phyloP scores from a whole-genome alignment of 805 yeast species.

The Hermanozyma aechmeae region DNA sequence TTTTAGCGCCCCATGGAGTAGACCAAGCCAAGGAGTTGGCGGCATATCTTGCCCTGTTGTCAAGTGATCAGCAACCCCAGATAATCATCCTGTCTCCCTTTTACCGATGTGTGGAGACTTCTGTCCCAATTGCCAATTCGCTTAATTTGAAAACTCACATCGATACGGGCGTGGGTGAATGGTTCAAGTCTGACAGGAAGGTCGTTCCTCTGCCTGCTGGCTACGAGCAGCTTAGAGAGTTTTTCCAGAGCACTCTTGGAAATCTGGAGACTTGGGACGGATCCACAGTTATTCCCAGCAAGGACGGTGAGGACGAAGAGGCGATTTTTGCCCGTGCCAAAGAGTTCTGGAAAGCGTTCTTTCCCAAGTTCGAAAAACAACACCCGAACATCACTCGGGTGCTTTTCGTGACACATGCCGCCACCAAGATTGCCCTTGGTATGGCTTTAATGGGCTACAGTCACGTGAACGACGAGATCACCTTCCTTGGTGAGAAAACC shows the following conservation, averaged over 20 bases:
- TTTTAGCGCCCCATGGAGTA: conserved; percentile 79
- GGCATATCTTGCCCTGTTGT: conserved; percentile 35
- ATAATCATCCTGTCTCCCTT: conserved; percentile 75
- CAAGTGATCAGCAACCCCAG: conserved; percentile 52
- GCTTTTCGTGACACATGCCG: conserved; percentile 85
- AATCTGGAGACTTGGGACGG: conserved; percentile 25
- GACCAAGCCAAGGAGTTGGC: conserved; percentile 82
- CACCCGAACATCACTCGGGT: conserved; percentile 56
- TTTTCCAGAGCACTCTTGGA: conserved; percentile 37
- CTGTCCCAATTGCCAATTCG: conserved; percentile 54
- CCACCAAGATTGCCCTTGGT: conserved; percentile 83
- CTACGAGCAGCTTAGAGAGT: conserved; percentile 34
- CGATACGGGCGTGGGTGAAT: conserved; percentile 87
- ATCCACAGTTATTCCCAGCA: conserved; percentile 51
- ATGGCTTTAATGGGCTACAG: conserved; percentile 54
- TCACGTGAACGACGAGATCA: conserved; percentile 44
- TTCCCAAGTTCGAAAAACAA: conserved; percentile 45
- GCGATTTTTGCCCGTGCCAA: conserved; percentile 59
- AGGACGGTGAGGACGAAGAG: conserved; percentile 63
- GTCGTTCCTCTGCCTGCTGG: conserved; percentile 65
- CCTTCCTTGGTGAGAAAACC: conserved; percentile 18
- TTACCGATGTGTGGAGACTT: conserved; percentile 81
- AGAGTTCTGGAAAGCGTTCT: conserved; percentile 44
- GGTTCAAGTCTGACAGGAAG: conserved; percentile 69
- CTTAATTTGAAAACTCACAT: conserved; percentile 51